These are phyloP conservation scores for Penicillium malachiteum DNA, from an alignment of 495 filamentous ascomycete species.

Conservation along the genomic window DNA sequence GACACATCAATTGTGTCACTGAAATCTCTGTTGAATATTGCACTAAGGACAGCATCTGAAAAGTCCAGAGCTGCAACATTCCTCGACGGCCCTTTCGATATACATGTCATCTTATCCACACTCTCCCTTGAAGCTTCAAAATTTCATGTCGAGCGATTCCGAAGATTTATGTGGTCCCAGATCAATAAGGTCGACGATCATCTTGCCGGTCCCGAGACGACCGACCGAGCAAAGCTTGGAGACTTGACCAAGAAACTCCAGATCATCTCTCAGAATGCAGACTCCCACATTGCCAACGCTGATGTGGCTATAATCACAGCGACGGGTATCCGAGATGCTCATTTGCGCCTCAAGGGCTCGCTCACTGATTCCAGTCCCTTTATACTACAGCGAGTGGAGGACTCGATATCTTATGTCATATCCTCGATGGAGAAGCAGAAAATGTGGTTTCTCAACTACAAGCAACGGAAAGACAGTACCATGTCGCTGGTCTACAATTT, in stretches of 20 bases:
- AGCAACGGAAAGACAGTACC: conserved; percentile 14
- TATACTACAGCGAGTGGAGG: conserved; percentile 5
- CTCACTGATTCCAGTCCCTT: conserved; percentile 3
- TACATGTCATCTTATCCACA: conserved; percentile 14
- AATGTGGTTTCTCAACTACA: conserved; percentile 15
- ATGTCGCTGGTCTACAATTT: conserved; percentile 15
- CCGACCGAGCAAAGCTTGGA: conserved; percentile 10
- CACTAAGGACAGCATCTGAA: conserved; percentile 1
- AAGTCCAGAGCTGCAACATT: conserved; percentile 3
- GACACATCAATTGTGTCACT: conserved; percentile 11
- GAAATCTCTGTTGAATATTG: conserved; percentile 10
- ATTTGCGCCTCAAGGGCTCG: neutral
- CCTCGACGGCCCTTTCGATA: conserved; percentile 14
- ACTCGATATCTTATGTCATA: conserved; percentile 13
- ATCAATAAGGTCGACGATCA: conserved; percentile 15
- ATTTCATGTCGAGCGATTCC: conserved; percentile 14
- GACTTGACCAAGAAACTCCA: conserved; percentile 14
- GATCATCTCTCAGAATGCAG: conserved; percentile 14
- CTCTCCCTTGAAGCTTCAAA: conserved; percentile 14
- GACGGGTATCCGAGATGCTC: conserved; percentile 5
- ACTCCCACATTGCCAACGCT: conserved; percentile 14
- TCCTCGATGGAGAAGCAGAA: conserved; percentile 16
- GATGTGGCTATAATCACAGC: conserved; percentile 15
- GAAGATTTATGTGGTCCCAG: conserved; percentile 13
- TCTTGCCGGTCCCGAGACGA: conserved; percentile 9